Evolutionary conservation across 305 asterid species (phyloP), one percentile per base, ranked within the genome.

Genomic region (Nicotiana rustica): DNA sequence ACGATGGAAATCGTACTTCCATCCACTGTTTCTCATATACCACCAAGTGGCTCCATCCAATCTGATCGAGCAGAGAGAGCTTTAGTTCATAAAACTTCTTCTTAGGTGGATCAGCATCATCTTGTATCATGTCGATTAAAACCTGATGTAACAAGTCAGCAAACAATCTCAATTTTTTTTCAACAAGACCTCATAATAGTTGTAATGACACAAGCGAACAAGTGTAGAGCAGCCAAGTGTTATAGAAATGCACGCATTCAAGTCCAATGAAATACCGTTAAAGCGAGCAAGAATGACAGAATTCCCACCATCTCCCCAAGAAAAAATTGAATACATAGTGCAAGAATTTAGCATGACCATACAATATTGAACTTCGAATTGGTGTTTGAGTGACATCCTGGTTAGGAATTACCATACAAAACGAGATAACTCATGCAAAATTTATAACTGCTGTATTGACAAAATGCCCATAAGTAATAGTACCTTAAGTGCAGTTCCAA

Each of bases 401-500:
- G 12, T 44, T 44, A 44, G 10, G 49, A 44, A 44, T 44, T 44
- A 44, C 49, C 49, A 44, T 44, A 44, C 52, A 44, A 44, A 44
- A 44, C 59, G 14, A 55, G 1, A 52, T 52, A 44, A 73, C 79
- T 73, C 47, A 75, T 52, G 65, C 79, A 75, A 44, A 33, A 49
- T 49, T 1, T 52, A 25, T 49, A 75, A 49, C 55, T 75, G 62
- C 79, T 25, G 0, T 41, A 73, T 49, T 14, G 12, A 73, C 5
- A 73, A 49, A 73, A 49, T 14, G 64, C 41, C 52, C 62, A 49
- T 8, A 71, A 75, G 25, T 29, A 49, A 15, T 8, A 77, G 77
- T 91, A 96, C 98, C 98, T 96, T 96, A 19, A 96, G 84, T 78
- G 99, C 97, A 41, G 90, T 93, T 87, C 99, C 99, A 52, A 93